Conservation (phyloP, 2,329 filamentous ascomycete species). For the Hirsutella rhossiliensis region DNA sequence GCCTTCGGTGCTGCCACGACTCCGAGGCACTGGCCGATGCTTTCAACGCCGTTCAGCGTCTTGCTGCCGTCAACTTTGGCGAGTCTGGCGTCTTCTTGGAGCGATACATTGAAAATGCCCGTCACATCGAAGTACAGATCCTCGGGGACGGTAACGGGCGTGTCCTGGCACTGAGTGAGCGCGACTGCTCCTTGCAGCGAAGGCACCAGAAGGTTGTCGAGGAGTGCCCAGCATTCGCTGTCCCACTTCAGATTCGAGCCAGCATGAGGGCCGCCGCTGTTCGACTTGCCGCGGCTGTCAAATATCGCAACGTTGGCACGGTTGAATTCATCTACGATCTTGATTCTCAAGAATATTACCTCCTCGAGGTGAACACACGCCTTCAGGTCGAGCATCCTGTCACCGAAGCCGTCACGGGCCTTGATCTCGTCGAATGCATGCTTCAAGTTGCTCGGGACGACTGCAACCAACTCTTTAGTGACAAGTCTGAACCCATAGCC, state of each 20-base stretch:
- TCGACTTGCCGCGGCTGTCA: constrained; percentile 20
- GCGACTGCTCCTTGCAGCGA: constrained; percentile 38
- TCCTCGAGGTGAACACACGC: constrained; percentile 35
- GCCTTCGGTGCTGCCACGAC: constrained; percentile 24
- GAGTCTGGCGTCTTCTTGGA: constrained; percentile 28
- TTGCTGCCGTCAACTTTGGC: constrained; percentile 29
- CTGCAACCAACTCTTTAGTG: constrained; percentile 7
- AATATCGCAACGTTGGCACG: constrained; percentile 29
- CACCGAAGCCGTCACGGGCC: constrained; percentile 63
- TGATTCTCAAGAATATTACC: constrained; percentile 25
- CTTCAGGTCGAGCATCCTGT: constrained; percentile 37
- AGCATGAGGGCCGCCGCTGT: constrained; percentile 25
- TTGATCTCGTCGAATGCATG: constrained; percentile 55
- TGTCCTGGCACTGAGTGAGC: constrained; percentile 28
- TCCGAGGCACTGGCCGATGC: constrained; percentile 15
- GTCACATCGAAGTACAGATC: constrained; percentile 39
- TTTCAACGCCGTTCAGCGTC: constrained; percentile 23
- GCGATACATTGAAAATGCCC: constrained; percentile 24
- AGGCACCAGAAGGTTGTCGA: constrained; percentile 41
- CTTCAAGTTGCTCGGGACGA: constrained; percentile 16
- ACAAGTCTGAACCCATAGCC: not conserved
- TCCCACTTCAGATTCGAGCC: constrained; percentile 15
- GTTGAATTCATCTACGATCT: constrained; percentile 33
- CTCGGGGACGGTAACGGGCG: constrained; percentile 30
- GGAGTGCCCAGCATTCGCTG: constrained; percentile 26